Evolutionary conservation across 176 grass and related monocot genomes (phyloP).

Genomic region (Cocos nucifera): DNA sequence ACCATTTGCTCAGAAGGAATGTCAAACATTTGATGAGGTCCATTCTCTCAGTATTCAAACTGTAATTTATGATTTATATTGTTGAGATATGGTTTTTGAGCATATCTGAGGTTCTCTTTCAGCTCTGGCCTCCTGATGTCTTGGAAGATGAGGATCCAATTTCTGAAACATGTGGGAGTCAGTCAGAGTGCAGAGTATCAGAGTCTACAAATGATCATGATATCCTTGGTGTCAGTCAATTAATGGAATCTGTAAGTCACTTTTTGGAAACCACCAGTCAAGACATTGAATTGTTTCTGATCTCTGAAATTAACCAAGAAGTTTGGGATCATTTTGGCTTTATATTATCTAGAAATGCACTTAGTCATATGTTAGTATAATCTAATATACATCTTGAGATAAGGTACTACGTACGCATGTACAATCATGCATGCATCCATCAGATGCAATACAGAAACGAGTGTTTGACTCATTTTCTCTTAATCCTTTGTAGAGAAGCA

Average conservation of each 20-base stretch:
- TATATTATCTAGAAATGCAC: no score
- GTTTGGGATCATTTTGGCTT: no score
- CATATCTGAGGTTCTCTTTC: background rate
- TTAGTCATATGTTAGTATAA: no score
- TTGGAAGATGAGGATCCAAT: constrained; percentile 61
- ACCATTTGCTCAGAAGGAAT: constrained; percentile 48
- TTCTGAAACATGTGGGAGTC: constrained; percentile 57
- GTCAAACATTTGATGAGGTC: constrained; percentile 67
- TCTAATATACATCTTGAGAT: no score
- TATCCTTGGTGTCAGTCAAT: constrained; percentile 83
- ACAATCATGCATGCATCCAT: no score
- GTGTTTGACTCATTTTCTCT: no score
- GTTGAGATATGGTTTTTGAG: background rate
- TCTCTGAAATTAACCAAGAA: no score
- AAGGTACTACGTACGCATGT: no score
- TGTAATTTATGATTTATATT: background rate
- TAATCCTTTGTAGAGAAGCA: no score
- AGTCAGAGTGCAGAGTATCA: constrained; percentile 61
- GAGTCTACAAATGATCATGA: constrained; percentile 51
- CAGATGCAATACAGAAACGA: no score
- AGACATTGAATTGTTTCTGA: background rate
- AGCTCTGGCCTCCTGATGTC: constrained; percentile 35
- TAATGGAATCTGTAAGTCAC: constrained; percentile 74
- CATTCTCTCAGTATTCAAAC: constrained; percentile 3
- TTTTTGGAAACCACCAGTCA: constrained; percentile 7